Conservation (phyloP, 2,329 filamentous ascomycete genomes). For the Juglanconis sp. region DNA sequence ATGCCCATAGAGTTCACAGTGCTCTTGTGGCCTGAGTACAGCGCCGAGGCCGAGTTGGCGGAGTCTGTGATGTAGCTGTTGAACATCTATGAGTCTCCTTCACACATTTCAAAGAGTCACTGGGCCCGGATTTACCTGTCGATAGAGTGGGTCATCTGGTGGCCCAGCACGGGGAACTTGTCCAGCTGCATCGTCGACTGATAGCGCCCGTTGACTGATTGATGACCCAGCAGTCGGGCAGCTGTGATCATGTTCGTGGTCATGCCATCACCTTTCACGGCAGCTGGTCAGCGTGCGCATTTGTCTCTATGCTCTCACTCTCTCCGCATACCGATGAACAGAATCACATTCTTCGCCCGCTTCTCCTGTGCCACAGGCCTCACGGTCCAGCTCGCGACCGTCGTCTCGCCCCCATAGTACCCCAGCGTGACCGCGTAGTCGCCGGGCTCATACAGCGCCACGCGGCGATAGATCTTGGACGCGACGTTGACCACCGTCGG, state of each 20-base stretch:
- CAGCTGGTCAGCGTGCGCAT: neutral
- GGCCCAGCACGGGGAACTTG: conserved; percentile 79
- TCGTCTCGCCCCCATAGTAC: conserved; percentile 71
- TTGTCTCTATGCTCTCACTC: neutral
- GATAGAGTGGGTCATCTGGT: conserved; percentile 61
- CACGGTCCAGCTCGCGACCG: conserved; percentile 73
- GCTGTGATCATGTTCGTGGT: conserved; percentile 78
- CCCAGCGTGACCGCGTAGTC: conserved; percentile 72
- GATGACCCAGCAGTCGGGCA: conserved; percentile 76
- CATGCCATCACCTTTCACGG: conserved; percentile 50
- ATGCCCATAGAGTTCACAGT: conserved; percentile 78
- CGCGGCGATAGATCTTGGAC: conserved; percentile 71
- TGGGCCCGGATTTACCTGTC: neutral
- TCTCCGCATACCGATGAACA: conserved; percentile 69
- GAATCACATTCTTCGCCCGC: conserved; percentile 79
- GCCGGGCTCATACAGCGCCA: conserved; percentile 75
- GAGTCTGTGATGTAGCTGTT: conserved; percentile 74
- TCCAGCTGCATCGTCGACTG: conserved; percentile 73
- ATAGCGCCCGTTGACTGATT: conserved; percentile 81
- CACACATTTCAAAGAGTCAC: conserved; percentile 1
- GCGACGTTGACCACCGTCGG: conserved; percentile 76
- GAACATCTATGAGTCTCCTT: neutral
- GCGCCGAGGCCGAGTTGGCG: conserved; percentile 77
- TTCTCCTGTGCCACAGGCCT: conserved; percentile 66
- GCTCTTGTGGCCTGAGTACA: conserved; percentile 82